phyloP scores from a whole-genome alignment of 768 basidiomycete species.

The Tulasnella sp. region DNA sequence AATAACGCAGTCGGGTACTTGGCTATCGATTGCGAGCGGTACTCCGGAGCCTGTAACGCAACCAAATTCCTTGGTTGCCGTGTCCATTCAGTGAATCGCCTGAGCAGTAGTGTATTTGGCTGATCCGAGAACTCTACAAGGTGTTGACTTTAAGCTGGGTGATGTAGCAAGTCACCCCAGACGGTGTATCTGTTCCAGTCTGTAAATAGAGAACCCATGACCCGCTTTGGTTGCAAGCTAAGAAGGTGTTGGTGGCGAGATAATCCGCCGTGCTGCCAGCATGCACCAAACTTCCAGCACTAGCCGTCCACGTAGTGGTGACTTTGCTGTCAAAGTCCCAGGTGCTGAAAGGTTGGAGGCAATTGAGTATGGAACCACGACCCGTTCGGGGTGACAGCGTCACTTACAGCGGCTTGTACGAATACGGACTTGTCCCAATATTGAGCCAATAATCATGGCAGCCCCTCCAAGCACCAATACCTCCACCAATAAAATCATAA shows the following conservation, averaged over 20 bases:
- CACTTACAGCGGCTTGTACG: constrained; percentile 1
- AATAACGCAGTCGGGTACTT: too few species aligned
- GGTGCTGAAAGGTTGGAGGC: neutral
- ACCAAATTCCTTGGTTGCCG: too few species aligned
- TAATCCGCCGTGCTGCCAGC: neutral
- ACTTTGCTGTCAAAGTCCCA: constrained; percentile 11
- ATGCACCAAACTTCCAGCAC: constrained; percentile 1
- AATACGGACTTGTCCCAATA: constrained; percentile 1
- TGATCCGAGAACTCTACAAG: neutral
- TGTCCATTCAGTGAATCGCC: neutral
- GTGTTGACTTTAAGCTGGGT: neutral
- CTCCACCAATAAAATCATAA: neutral
- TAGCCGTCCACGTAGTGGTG: constrained; percentile 4
- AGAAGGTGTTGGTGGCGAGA: constrained; percentile 5
- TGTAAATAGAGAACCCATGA: constrained; percentile 26
- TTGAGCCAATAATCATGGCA: constrained; percentile 20
- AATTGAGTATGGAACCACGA: neutral
- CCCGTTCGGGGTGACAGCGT: neutral
- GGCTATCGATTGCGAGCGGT: too few species aligned
- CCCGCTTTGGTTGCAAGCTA: constrained; percentile 2
- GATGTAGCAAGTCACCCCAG: constrained; percentile 6
- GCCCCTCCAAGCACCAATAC: constrained; percentile 3
- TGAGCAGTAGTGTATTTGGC: neutral
- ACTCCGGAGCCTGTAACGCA: too few species aligned
- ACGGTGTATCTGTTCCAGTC: constrained; percentile 2